Evolutionary conservation across 106 monocot species (phyloP).

Genomic region (Dioscorea alata): DNA sequence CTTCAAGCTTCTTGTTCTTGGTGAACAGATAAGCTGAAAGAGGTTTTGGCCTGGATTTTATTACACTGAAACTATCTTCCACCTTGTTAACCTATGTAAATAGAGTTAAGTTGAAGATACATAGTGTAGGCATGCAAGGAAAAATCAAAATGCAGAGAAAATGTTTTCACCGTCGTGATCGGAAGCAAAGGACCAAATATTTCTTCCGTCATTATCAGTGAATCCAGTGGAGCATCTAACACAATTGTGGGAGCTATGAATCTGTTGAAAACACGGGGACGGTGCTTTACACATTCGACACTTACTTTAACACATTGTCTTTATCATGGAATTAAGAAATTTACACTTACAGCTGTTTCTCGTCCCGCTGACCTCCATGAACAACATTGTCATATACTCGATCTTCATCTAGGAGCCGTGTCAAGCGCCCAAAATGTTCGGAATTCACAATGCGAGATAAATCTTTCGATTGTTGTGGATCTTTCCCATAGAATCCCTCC

Average conservation of each 20-base stretch:
- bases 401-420: constrained; percentile 22
- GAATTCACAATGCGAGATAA: constrained; percentile 38
- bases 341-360: constrained; percentile 25
- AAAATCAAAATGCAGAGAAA: too few relatives aligned
- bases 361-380: constrained; percentile 31
- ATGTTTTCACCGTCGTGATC: constrained; percentile 20
- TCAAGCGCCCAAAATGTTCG: constrained; percentile 26
- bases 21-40: constrained; percentile 42
- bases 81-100: constrained; percentile 24
- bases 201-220: constrained; percentile 38
- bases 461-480: constrained; percentile 31
- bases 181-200: constrained; percentile 38
- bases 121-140: too few relatives aligned
- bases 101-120: background rate
- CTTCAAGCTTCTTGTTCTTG: constrained; percentile 28
- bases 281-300: background rate
- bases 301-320: too few relatives aligned
- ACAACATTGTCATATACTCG: constrained; percentile 26
- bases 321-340: too few relatives aligned
- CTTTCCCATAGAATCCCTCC: constrained; percentile 31
- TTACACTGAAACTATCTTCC: constrained; percentile 31
- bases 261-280: constrained; percentile 7
- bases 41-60: constrained; percentile 32
- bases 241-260: constrained; percentile 33
- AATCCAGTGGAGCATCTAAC: constrained; percentile 29